Base-by-base conservation (phyloP, 2,329 filamentous ascomycete species). In the Cladophialophora carrionii region DNA sequence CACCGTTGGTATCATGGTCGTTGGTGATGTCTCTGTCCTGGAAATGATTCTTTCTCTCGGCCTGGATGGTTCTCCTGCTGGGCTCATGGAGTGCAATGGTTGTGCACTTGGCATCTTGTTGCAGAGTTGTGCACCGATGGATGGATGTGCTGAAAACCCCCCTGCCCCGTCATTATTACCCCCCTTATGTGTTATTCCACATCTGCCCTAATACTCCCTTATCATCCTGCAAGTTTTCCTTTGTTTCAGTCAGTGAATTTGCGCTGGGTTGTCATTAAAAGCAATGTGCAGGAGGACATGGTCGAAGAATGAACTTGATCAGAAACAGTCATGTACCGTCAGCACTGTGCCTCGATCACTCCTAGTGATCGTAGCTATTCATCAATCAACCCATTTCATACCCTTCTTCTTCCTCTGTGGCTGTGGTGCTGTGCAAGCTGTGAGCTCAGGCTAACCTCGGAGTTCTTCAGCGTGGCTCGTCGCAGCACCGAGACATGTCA, bases 1-100 rank as follows among this genome's bases (percentile, higher is more conserved):
- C 62, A 68, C 63, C 49, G 65, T 69, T 67, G 65, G 62, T 57
- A 43, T 57, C 48, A 61, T 62, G 61, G 61, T 59, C 53, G 57
- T 62, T 61, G 64, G 65, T 51, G 51, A 58, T 67, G 61, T 62
- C 48, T 56, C 55, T 62, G 32, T 49, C 63, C 65, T 64, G 62
- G 59, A 67, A 62, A 54, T 64, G 58, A 55, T 55, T 57, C 62
- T 62, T 59, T 67, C 65, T 49, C 24, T 61, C 34, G 62, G 62
- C 62, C 62, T 67, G 65, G 65, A 64, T 67, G 54, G 24, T 59
- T 61, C 31, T 49, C 64, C 62, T 64, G 37, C 59, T 55, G 54
- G 57, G 51, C 51, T 55, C 24, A 34, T 41, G 57, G 56, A 46
- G 56, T 57, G 57, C 57, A 43, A 43, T 43, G 37, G 37, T 43